Evolutionary conservation across 306 rosid genomes (phyloP).

Genomic region (Quercus agrifolia): DNA sequence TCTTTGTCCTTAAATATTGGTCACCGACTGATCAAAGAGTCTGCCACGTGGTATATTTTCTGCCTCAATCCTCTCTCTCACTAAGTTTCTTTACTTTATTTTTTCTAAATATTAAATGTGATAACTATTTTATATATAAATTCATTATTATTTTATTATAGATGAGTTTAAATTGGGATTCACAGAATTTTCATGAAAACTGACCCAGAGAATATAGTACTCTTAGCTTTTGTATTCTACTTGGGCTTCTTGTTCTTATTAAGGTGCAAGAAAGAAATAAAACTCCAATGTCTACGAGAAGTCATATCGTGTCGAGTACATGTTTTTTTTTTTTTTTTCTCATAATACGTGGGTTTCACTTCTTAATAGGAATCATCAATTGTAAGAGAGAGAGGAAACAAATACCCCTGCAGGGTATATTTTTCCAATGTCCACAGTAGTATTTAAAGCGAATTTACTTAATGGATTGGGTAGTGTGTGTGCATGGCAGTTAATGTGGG

Average conservation of each 20-base stretch:
- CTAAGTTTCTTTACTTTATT: too few species aligned
- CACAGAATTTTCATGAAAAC: neutral
- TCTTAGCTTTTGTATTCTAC: too few species aligned
- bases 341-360: rapidly evolving
- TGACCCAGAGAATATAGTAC: neutral
- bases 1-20: neutral
- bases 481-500: slow-evolving; percentile 1
- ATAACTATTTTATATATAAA: too few species aligned
- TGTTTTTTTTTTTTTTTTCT: rapidly evolving
- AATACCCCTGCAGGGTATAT: too few species aligned
- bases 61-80: neutral
- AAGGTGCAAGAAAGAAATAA: neutral
- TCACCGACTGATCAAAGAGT: neutral
- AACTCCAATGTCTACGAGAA: neutral
- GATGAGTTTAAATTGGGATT: neutral
- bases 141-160: too few species aligned
- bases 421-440: neutral
- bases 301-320: too few species aligned
- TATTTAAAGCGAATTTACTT: neutral
- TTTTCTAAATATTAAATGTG: too few species aligned
- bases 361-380: rapidly evolving
- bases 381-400: too few species aligned
- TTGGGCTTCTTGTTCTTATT: too few species aligned
- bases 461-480: too few species aligned
- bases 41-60: neutral